Conservation (phyloP, 2,329 filamentous ascomycete genomes). For the Xylariaceae sp. region DNA sequence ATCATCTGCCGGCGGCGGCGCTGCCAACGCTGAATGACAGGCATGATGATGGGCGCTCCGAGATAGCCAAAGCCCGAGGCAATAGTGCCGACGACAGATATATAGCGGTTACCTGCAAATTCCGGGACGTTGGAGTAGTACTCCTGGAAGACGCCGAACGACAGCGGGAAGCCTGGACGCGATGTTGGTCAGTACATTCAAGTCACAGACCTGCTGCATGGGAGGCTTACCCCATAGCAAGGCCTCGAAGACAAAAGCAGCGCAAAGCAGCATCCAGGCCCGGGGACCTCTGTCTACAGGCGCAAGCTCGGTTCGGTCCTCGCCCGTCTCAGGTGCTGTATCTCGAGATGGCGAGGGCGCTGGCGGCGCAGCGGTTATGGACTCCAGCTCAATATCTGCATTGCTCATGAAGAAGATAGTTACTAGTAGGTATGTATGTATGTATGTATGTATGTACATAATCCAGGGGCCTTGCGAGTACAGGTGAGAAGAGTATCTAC, state of each 20-base stretch:
- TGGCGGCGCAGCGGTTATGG: too few relatives aligned
- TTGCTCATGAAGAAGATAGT: too few relatives aligned
- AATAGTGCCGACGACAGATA: constrained; percentile 30
- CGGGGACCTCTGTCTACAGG: constrained; percentile 25
- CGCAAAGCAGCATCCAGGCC: constrained; percentile 26
- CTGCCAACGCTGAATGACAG: constrained; percentile 33
- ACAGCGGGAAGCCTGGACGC: constrained; percentile 28
- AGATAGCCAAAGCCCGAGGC: constrained; percentile 33
- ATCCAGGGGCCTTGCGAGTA: too few relatives aligned
- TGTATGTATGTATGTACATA: too few relatives aligned
- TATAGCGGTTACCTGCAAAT: constrained; percentile 25
- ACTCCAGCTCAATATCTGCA: too few relatives aligned
- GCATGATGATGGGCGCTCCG: constrained; percentile 33
- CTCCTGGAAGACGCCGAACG: constrained; percentile 31
- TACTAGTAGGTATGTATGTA: too few relatives aligned
- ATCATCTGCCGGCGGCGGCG: constrained; percentile 36
- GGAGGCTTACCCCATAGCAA: constrained; percentile 24
- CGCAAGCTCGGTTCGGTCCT: constrained; percentile 5
- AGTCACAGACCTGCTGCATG: too few relatives aligned
- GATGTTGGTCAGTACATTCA: too few relatives aligned
- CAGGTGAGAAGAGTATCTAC: too few relatives aligned
- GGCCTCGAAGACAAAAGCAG: constrained; percentile 28
- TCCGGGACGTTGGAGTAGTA: constrained; percentile 30
- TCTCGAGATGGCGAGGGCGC: too few relatives aligned
- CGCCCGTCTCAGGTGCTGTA: too few relatives aligned